A percentile compares a stretch with the other conserved stretches of the same genome.
Conservation (phyloP, 768 basidiomycete genomes). For the Astraeus odoratus region DNA sequence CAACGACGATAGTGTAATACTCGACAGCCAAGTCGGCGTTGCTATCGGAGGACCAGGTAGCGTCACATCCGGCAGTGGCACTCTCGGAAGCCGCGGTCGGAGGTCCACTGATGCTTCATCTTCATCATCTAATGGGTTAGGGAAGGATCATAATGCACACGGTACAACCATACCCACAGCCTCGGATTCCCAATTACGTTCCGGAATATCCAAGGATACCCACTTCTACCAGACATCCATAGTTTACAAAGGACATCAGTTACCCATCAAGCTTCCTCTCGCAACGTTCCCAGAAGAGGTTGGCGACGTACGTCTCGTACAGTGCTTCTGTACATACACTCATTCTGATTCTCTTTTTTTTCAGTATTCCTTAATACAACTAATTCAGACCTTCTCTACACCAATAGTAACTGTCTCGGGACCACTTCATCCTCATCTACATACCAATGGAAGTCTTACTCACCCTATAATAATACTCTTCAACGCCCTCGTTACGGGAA, state of each 20-base stretch:
- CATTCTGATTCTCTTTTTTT: slow-evolving; percentile 8
- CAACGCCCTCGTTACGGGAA: slow-evolving; percentile 92
- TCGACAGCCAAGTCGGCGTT: slow-evolving; percentile 35
- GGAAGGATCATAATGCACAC: slow-evolving; percentile 35
- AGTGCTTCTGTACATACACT: background rate
- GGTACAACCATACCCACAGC: slow-evolving; percentile 33
- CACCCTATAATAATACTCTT: slow-evolving; percentile 94
- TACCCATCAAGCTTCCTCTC: slow-evolving; percentile 90
- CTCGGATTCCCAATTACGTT: slow-evolving; percentile 41
- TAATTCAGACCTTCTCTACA: slow-evolving; percentile 78
- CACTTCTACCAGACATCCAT: slow-evolving; percentile 89
- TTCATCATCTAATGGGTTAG: slow-evolving; percentile 50
- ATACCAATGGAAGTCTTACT: slow-evolving; percentile 84
- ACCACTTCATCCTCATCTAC: slow-evolving; percentile 85
- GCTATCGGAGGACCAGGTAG: slow-evolving; percentile 41
- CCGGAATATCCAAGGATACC: slow-evolving; percentile 71
- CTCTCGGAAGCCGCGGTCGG: slow-evolving; percentile 43
- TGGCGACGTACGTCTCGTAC: slow-evolving; percentile 69
- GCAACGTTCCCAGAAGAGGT: slow-evolving; percentile 91
- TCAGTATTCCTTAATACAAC: slow-evolving; percentile 87
- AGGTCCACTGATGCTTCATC: slow-evolving; percentile 72
- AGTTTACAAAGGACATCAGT: slow-evolving; percentile 70
- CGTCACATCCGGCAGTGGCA: slow-evolving; percentile 35
- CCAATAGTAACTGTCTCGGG: slow-evolving; percentile 54
- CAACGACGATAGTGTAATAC: slow-evolving; percentile 59